A percentile compares a stretch with the other conserved stretches of the same genome.
These are phyloP conservation scores for Petunia hybrid DNA, from an alignment of 305 asterid species.

Conservation along the genomic window DNA sequence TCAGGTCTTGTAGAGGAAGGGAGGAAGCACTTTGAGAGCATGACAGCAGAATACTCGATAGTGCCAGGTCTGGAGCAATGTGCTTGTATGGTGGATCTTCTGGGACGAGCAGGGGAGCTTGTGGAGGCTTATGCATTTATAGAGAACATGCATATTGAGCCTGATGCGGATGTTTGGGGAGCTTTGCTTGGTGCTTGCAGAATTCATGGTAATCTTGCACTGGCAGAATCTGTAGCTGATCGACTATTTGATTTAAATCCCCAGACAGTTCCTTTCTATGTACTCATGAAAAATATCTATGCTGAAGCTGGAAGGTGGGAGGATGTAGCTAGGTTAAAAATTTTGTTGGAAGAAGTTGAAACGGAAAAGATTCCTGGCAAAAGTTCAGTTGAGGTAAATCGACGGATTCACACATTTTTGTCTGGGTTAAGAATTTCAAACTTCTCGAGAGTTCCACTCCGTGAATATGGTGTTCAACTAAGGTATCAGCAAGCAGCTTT, in stretches of 20 bases:
- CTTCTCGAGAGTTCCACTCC: slow-evolving; percentile 14
- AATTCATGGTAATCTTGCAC: slow-evolving; percentile 55
- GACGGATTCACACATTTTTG: slow-evolving; percentile 48
- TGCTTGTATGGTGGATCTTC: slow-evolving; percentile 68
- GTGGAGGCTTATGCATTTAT: slow-evolving; percentile 59
- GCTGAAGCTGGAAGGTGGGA: slow-evolving; percentile 65
- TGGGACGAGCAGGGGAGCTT: slow-evolving; percentile 69
- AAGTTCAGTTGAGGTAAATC: slow-evolving; percentile 47
- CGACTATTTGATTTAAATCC: slow-evolving; percentile 53
- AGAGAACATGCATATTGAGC: slow-evolving; percentile 53
- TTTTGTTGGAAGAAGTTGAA: slow-evolving; percentile 56
- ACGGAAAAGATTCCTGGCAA: slow-evolving; percentile 45
- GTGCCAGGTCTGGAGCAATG: slow-evolving; percentile 61
- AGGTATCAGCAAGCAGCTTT: background rate
- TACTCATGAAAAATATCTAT: slow-evolving; percentile 55
- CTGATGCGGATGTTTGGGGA: slow-evolving; percentile 48
- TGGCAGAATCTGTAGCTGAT: slow-evolving; percentile 55
- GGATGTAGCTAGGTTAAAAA: slow-evolving; percentile 42
- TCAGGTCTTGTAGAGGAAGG: slow-evolving; percentile 71
- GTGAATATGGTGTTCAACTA: background rate
- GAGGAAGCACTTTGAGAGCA: slow-evolving; percentile 51
- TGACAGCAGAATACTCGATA: slow-evolving; percentile 57
- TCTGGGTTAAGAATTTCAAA: slow-evolving; percentile 29
- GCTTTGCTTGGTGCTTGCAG: slow-evolving; percentile 68
- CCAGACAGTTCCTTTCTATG: slow-evolving; percentile 49